Conservation (phyloP, 805 yeast species). For the Starmerella lactis-condensi region DNA sequence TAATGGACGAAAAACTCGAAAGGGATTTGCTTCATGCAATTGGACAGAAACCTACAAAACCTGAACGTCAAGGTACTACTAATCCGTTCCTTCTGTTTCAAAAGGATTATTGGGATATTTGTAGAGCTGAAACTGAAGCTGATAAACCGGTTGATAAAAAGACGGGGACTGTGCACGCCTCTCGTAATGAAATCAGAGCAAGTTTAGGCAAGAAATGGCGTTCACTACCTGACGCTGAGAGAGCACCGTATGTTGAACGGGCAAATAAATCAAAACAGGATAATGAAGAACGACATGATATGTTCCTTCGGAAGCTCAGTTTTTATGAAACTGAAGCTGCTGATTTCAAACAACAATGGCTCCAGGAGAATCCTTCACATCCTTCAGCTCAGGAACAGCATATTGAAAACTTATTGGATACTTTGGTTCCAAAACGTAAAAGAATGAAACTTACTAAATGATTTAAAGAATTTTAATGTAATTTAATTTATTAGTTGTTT, state of each 20-base stretch:
- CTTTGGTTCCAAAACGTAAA: background rate
- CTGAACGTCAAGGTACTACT: constrained; percentile 24
- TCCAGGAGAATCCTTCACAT: constrained; percentile 20
- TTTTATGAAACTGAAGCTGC: constrained; percentile 25
- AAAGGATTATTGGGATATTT: constrained; percentile 26
- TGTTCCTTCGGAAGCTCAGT: constrained; percentile 19
- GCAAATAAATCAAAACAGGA: constrained; percentile 22
- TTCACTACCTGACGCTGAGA: constrained; percentile 23
- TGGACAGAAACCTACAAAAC: constrained; percentile 25
- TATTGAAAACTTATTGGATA: constrained; percentile 11
- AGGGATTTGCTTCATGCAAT: constrained; percentile 22
- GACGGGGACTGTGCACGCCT: constrained; percentile 20
- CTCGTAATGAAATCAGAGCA: constrained; percentile 26
- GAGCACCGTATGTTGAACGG: constrained; percentile 23
- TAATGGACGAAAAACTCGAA: constrained; percentile 22
- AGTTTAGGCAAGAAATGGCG: constrained; percentile 27
- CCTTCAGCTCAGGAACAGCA: constrained; percentile 15
- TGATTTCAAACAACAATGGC: constrained; percentile 24
- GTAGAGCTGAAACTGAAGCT: constrained; percentile 23
- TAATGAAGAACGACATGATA: constrained; percentile 21
- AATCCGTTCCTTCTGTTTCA: constrained; percentile 27
- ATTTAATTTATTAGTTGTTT: too few relatives aligned
- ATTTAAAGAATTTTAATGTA: too few relatives aligned
- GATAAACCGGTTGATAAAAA: constrained; percentile 18
- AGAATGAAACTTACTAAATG: background rate